Evolutionary conservation across 805 yeast species (phyloP).

Genomic region (Allodekkera sacchari): DNA sequence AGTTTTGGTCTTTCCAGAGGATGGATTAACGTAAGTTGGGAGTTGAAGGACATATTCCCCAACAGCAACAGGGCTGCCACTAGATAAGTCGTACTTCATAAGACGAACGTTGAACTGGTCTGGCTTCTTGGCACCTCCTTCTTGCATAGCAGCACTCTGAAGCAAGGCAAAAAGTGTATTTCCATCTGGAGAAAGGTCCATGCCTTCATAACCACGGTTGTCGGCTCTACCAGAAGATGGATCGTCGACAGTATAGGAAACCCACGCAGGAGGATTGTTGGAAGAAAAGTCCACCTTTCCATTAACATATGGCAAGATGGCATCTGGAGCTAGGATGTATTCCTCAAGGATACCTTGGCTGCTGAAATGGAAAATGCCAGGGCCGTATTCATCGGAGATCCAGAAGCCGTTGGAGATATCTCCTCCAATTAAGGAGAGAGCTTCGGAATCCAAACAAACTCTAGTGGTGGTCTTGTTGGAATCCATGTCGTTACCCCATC

Average conservation of each 20-base stretch:
- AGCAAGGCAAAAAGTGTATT: constrained; percentile 16
- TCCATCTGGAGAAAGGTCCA: constrained; percentile 24
- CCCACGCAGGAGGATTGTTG: constrained; percentile 21
- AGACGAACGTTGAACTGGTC: constrained; percentile 16
- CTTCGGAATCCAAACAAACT: constrained; percentile 25
- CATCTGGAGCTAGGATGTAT: constrained; percentile 21
- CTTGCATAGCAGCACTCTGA: constrained; percentile 25
- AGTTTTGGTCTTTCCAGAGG: constrained; percentile 18
- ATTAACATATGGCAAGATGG: constrained; percentile 21
- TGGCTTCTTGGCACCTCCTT: constrained; percentile 23
- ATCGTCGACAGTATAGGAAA: constrained; percentile 13
- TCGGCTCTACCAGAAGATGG: constrained; percentile 20
- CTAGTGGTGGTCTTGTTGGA: constrained; percentile 15
- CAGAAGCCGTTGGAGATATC: constrained; percentile 25
- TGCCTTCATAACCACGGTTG: constrained; percentile 27
- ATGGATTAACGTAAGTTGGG: constrained; percentile 18
- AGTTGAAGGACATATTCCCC: constrained; percentile 23
- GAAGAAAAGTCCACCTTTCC: constrained; percentile 18
- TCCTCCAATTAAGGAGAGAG: constrained; percentile 20
- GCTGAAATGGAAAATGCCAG: constrained; percentile 21
- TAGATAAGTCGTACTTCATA: constrained; percentile 20
- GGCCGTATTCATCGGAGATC: constrained; percentile 28
- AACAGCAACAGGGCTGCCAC: constrained; percentile 11
- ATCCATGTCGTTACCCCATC: constrained; percentile 19
- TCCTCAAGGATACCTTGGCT: constrained; percentile 19